Evolutionary conservation across 208 protist genomes (phyloP), one percentile per base, ranked within the genome.

Genomic region (Ichthyophonus hoferi): DNA sequence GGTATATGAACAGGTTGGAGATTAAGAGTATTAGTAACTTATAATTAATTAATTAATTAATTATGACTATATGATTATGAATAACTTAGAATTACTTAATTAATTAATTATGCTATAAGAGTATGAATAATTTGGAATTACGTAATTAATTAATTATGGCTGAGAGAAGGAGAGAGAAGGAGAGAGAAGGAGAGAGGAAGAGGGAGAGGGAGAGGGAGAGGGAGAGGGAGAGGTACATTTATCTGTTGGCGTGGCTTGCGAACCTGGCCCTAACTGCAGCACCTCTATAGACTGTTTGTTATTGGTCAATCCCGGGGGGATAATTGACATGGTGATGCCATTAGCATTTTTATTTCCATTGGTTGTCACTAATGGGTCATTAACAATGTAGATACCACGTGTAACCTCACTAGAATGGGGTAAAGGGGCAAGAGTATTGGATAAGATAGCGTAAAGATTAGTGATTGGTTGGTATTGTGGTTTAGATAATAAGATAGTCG

Each of bases 131-230:
- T n/a, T n/a, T n/a, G n/a, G n/a, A n/a, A n/a, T n/a, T n/a, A n/a
- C n/a, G n/a, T n/a, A n/a, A n/a, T n/a, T n/a, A n/a, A n/a, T n/a
- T n/a, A n/a, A n/a, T n/a, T n/a, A n/a, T n/a, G n/a, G n/a, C n/a
- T 12, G 34, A 3, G 34, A 96, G 76, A 88, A 92, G 94, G 83
- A 94, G 93, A 34, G 50, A 24, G 50, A 24, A 24, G 50, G 50
- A 24, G 50, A 24, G 50, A 24, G 50, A 67, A 67, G 24, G 50
- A 24, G 50, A 67, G 14, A 67, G 50, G 50, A 24, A 67, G 50
- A 24, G 50, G 50, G 50, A 67, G 50, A 67, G 50, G 50, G 50
- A 24, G 24, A 24, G 50, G 50, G 50, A 24, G 50, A 24, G 50
- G 50, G 50, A 24, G 50, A 24, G 50, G 14, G 50, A 7, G 24